Percentiles rank a stretch among this genome's conserved stretches.
Evolutionary conservation across 2,329 filamentous ascomycete species (phyloP).

Genomic region (Epichloe gansuensis): DNA sequence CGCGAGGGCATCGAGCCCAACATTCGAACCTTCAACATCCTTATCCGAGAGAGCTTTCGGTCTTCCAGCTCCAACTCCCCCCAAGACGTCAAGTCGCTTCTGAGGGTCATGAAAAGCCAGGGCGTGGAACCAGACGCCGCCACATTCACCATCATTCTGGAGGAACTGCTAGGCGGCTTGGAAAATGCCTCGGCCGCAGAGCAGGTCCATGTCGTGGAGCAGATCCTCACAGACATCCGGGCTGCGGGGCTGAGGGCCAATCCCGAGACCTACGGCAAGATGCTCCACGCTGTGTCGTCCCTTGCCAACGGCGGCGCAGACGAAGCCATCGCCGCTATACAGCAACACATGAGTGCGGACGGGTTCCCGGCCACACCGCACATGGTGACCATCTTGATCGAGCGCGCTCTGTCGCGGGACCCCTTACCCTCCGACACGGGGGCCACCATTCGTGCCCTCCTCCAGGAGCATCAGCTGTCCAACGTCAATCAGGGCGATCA

Average conservation of each 20-base stretch:
- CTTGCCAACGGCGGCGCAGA: constrained; percentile 26
- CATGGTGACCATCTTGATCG: constrained; percentile 63
- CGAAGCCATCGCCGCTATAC: constrained; percentile 44
- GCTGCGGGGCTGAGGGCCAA: constrained; percentile 44
- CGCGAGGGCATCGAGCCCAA: constrained; percentile 42
- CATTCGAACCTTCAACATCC: constrained; percentile 51
- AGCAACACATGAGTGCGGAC: constrained; percentile 45
- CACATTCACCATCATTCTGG: constrained; percentile 63
- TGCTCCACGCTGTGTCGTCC: constrained; percentile 42
- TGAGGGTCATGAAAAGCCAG: constrained; percentile 44
- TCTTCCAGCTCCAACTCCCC: constrained; percentile 31
- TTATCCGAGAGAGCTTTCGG: constrained; percentile 49
- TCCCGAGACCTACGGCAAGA: constrained; percentile 51
- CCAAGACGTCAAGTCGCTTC: constrained; percentile 36
- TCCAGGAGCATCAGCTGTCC: constrained; percentile 39
- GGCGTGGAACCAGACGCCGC: constrained; percentile 47
- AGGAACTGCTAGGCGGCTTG: constrained; percentile 37
- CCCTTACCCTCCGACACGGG: constrained; percentile 42
- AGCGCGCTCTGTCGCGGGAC: constrained; percentile 47
- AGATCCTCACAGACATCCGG: constrained; percentile 45
- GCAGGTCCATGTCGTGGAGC: constrained; percentile 38
- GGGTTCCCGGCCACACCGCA: constrained; percentile 44
- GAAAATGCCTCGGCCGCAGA: constrained; percentile 27
- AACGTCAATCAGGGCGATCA: constrained; percentile 33
- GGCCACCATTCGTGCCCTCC: constrained; percentile 40